These are phyloP conservation scores for Castanopsis chinensis DNA, from an alignment of 306 rosid species.

Conservation along the genomic window DNA sequence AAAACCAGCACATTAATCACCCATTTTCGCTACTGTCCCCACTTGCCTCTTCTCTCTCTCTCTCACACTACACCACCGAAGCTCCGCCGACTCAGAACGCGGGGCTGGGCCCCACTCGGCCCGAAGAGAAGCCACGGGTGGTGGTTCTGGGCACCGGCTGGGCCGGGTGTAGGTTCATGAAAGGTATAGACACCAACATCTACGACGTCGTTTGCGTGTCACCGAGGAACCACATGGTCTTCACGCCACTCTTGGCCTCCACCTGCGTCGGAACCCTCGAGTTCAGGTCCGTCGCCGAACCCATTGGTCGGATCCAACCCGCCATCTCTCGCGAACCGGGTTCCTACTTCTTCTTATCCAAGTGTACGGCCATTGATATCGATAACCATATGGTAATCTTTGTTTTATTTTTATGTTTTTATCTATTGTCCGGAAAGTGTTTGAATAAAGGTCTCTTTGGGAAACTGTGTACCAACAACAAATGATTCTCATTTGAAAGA, in stretches of 20 bases:
- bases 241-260: constrained; percentile 93
- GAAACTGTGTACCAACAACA: background rate
- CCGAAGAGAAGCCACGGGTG: constrained; percentile 84
- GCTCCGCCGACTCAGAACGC: constrained; percentile 15
- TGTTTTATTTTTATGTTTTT: background rate
- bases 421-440: background rate
- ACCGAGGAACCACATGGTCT: constrained; percentile 96
- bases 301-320: constrained; percentile 84
- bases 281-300: constrained; percentile 90
- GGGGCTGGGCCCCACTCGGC: constrained; percentile 48
- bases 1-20: background rate
- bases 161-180: constrained; percentile 93
- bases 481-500: too few species aligned
- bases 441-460: background rate
- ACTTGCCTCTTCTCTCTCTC: background rate
- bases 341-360: constrained; percentile 86
- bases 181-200: constrained; percentile 56
- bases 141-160: constrained; percentile 90
- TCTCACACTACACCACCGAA: constrained; percentile 40
- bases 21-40: constrained; percentile 33
- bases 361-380: constrained; percentile 51
- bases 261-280: constrained; percentile 97
- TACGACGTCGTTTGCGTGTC: constrained; percentile 96
- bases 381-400: constrained; percentile 53
- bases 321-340: constrained; percentile 84